Evolutionary conservation across 306 rosid genomes (phyloP).

Genomic region (Ormosia emarginata): DNA sequence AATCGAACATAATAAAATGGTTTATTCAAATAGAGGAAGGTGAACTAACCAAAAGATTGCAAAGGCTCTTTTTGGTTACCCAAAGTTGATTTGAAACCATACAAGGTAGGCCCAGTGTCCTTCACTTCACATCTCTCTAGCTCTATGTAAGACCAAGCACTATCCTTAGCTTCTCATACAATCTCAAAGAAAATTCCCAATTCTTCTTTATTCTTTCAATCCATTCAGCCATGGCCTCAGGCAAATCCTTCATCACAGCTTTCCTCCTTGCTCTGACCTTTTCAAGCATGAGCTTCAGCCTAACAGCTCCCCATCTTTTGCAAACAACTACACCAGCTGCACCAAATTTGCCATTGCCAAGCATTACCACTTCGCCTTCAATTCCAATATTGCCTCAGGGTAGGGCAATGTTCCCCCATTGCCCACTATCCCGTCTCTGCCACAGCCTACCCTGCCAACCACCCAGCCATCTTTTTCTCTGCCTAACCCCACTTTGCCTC

Average conservation of each 20-base stretch:
- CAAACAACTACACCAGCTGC: slow-evolving; percentile 18
- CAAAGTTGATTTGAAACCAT: not conserved
- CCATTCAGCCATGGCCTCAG: slow-evolving; percentile 10
- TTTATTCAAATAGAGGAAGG: slow-evolving; percentile 10
- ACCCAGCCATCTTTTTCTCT: not conserved
- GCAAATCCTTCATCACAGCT: not conserved
- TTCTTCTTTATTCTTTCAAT: not conserved
- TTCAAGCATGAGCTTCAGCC: slow-evolving; percentile 14
- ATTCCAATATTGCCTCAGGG: not conserved
- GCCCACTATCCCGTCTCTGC: slow-evolving; percentile 22
- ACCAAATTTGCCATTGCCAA: slow-evolving; percentile 20
- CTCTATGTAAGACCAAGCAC: slow-evolving; percentile 13
- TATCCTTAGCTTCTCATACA: not conserved
- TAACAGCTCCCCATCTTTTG: slow-evolving; percentile 31
- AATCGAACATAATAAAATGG: not conserved
- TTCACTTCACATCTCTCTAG: not conserved
- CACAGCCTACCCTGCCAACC: not conserved
- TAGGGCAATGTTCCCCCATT: not conserved
- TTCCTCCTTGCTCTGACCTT: slow-evolving; percentile 19
- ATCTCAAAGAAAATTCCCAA: not conserved
- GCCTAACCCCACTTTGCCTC: not conserved
- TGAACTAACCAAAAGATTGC: slow-evolving; percentile 5
- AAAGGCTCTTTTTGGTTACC: not conserved
- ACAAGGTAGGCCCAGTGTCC: not conserved
- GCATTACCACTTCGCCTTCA: slow-evolving; percentile 5